Evolutionary conservation across 2,329 filamentous ascomycete genomes (phyloP).

Genomic region (Didymella exigua): DNA sequence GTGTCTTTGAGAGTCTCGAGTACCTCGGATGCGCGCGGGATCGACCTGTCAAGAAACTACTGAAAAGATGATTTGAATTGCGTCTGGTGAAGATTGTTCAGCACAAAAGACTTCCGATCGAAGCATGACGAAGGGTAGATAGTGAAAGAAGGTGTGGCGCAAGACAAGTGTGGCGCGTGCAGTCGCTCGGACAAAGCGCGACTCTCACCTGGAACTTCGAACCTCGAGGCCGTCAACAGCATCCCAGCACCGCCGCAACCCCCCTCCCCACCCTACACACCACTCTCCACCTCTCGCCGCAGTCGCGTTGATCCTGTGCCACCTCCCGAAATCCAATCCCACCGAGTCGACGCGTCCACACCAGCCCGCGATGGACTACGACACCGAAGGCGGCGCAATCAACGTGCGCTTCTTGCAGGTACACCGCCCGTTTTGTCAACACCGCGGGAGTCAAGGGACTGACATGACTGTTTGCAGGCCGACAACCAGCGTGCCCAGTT

Average conservation of each 20-base stretch:
- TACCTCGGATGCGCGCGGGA: not conserved
- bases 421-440: constrained; percentile 31
- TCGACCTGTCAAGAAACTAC: not conserved
- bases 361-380: constrained; percentile 55
- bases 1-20: constrained; percentile 20
- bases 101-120: not conserved
- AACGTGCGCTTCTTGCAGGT: constrained; percentile 49
- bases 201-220: constrained; percentile 29
- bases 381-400: constrained; percentile 53
- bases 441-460: constrained; percentile 17
- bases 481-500: constrained; percentile 85
- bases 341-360: constrained; percentile 19
- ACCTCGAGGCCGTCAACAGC: constrained; percentile 23
- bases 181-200: not conserved
- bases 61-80: not conserved
- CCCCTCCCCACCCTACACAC: constrained; percentile 24
- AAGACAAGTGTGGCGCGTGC: constrained; percentile 20
- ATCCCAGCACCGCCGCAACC: constrained; percentile 9
- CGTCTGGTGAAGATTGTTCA: not conserved
- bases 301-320: constrained; percentile 26
- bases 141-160: not conserved
- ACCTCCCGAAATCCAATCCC: constrained; percentile 10
- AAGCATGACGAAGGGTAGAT: not conserved
- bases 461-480: constrained; percentile 61
- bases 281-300: constrained; percentile 19